Base-by-base conservation (phyloP, 768 basidiomycete species). In the Boletus coccyginus region DNA sequence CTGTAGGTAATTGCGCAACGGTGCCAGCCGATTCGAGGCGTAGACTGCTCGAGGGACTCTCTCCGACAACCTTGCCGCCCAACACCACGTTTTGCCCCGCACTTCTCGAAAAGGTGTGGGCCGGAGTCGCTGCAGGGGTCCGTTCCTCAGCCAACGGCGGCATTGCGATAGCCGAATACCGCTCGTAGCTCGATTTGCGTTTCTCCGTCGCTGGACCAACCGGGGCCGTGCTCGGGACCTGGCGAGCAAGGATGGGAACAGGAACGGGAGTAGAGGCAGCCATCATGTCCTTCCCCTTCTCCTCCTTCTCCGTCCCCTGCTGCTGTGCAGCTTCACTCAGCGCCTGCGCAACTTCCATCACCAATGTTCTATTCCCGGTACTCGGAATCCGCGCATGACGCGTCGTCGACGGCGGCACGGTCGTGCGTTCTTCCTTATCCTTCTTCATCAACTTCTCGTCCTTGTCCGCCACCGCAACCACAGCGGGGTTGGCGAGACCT, bases 271-370 rank as follows among this genome's bases (percentile, higher is more conserved):
- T 13, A 19, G 46, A 9, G 14, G 17, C 40, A 17, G 10, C 19
- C 40, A 17, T 33, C 2, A 3, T 3, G 27, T 51, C 52, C 8
- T 47, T 50, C 8, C 27, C 43, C 9, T 47, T 50, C 8, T 32
- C 43, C 9, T 36, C 52, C 35, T 27, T 35, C 13, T 49, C 36
- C 42, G 41, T 47, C 9, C 63, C 53, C 21, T 50, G 57, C 50
- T 55, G 52, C 35, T 65, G 63, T 7, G 65, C 65, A 7, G 67
- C 71, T 55, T 80, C 76, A 35, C 67, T 75, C 52, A 90, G 66
- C 10, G 81, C 79, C 66, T 85, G 86, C 3, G 87, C 88, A 12
- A 92, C 82, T 41, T 92, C 88, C 90, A 92, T 91, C 24, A 84
- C 88, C 14, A 84, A 82, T 19, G 86, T 82, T 56, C 90, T 75